phyloP scores from a whole-genome alignment of 1,284 basidiomycete genomes.

The Rhodotorula mucilaginosa region DNA sequence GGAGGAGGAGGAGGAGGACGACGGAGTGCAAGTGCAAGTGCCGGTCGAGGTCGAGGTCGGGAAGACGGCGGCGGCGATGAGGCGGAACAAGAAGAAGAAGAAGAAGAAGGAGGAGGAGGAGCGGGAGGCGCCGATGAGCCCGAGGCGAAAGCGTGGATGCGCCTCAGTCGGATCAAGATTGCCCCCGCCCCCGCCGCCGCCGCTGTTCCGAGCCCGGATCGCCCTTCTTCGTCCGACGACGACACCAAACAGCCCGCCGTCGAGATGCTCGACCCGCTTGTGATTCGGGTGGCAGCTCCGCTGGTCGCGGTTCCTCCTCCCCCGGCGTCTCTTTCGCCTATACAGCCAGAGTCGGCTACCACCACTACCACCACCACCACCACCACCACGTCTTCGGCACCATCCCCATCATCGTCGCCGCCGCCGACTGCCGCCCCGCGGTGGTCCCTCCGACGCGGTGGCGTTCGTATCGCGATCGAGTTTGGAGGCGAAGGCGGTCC shows the following conservation, averaged over 20 bases:
- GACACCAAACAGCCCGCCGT: slow-evolving; percentile 9
- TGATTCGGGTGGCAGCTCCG: not conserved
- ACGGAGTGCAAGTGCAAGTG: too few relatives aligned
- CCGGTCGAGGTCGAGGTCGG: too few relatives aligned
- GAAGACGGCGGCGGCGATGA: too few relatives aligned
- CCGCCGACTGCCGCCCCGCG: not conserved
- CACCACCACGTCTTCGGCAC: too few relatives aligned
- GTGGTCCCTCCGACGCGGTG: not conserved
- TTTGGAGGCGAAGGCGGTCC: slow-evolving; percentile 3
- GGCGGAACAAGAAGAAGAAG: too few relatives aligned
- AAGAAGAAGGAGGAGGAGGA: too few relatives aligned
- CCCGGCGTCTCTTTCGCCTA: not conserved
- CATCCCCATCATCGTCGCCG: too few relatives aligned
- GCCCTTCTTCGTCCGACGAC: too few relatives aligned
- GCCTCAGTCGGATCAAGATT: slow-evolving; percentile 10
- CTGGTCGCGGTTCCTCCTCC: not conserved
- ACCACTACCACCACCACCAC: not conserved
- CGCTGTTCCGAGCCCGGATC: not conserved
- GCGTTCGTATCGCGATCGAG: slow-evolving; percentile 1
- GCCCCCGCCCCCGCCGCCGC: too few relatives aligned
- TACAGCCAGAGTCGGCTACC: not conserved
- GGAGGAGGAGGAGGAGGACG: not conserved
- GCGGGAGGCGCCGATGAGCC: not conserved
- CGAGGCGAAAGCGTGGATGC: slow-evolving; percentile 11
- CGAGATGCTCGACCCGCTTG: slow-evolving; percentile 18